phyloP scores from a whole-genome alignment of 164 flowering plant species.

The Nelumbo lutea region DNA sequence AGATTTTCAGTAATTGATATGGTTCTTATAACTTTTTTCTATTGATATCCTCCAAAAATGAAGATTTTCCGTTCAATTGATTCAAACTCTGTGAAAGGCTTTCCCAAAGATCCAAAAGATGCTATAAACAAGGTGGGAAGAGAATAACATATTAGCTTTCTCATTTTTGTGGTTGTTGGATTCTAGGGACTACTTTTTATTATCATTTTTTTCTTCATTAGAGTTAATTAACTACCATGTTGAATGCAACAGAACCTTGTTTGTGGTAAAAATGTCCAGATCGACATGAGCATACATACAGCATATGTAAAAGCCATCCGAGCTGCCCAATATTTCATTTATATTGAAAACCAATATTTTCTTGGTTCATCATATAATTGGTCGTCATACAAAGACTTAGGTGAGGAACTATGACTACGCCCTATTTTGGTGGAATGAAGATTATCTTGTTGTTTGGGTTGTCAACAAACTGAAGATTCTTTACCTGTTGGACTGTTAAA shows the following conservation, averaged over 20 bases:
- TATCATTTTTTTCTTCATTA: not conserved
- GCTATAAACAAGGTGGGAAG: slow-evolving; percentile 59
- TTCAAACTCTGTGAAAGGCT: slow-evolving; percentile 82
- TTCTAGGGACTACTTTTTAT: not conserved
- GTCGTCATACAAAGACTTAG: slow-evolving; percentile 67
- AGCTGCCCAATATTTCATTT: slow-evolving; percentile 71
- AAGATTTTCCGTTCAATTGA: slow-evolving; percentile 29
- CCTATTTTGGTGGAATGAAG: not conserved
- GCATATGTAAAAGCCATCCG: slow-evolving; percentile 18
- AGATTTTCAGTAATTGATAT: not conserved
- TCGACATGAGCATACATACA: slow-evolving; percentile 37
- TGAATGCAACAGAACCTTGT: slow-evolving; percentile 62
- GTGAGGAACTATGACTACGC: slow-evolving; percentile 27
- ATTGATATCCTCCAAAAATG: not conserved
- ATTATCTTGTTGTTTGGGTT: no score
- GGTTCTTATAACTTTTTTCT: not conserved
- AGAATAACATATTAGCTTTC: not conserved
- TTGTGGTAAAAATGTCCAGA: slow-evolving; percentile 86
- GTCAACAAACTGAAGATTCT: no score
- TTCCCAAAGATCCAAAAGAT: slow-evolving; percentile 83
- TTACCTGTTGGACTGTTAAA: no score
- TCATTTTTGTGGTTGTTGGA: not conserved
- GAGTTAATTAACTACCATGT: slow-evolving; percentile 5
- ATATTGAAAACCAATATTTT: no score
- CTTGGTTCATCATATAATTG: slow-evolving; percentile 61